phyloP scores from a whole-genome alignment of 495 filamentous ascomycete species.

The Aspergillus incahuasiensis region DNA sequence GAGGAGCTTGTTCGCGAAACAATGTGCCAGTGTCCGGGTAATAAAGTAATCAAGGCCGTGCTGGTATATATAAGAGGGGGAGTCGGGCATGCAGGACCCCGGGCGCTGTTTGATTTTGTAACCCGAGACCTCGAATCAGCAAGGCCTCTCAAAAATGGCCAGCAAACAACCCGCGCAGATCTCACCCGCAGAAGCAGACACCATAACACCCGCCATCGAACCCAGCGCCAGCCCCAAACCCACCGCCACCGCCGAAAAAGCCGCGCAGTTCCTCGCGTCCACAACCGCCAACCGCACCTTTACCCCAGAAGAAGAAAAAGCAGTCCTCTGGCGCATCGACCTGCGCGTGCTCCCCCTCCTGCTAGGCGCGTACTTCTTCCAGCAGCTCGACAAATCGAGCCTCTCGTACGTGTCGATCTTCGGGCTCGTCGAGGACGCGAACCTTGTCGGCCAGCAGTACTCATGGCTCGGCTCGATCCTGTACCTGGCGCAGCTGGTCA shows the following conservation, averaged over 20 bases:
- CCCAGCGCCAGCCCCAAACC: background rate
- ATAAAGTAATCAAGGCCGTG: background rate
- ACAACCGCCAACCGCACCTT: constrained; percentile 24
- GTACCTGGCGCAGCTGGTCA: constrained; percentile 41
- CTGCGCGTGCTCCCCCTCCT: constrained; percentile 40
- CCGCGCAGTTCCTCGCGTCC: constrained; percentile 19
- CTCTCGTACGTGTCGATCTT: constrained; percentile 47
- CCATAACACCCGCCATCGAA: background rate
- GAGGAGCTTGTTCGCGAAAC: background rate
- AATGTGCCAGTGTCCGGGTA: background rate
- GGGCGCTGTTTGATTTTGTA: no score
- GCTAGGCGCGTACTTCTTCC: constrained; percentile 33
- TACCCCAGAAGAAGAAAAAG: constrained; percentile 43
- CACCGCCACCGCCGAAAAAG: constrained; percentile 2
- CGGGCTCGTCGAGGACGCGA: constrained; percentile 34
- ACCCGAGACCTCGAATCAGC: no score
- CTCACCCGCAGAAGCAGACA: background rate
- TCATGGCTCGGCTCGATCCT: constrained; percentile 45
- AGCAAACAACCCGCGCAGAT: background rate
- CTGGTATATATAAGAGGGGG: background rate
- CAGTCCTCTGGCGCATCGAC: constrained; percentile 45
- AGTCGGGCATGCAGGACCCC: no score
- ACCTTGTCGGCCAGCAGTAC: constrained; percentile 43
- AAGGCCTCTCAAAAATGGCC: background rate
- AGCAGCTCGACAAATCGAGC: constrained; percentile 51